Evolutionary conservation across 352 stramenopile species (phyloP).

Genomic region (Globisporangium irregulare): DNA sequence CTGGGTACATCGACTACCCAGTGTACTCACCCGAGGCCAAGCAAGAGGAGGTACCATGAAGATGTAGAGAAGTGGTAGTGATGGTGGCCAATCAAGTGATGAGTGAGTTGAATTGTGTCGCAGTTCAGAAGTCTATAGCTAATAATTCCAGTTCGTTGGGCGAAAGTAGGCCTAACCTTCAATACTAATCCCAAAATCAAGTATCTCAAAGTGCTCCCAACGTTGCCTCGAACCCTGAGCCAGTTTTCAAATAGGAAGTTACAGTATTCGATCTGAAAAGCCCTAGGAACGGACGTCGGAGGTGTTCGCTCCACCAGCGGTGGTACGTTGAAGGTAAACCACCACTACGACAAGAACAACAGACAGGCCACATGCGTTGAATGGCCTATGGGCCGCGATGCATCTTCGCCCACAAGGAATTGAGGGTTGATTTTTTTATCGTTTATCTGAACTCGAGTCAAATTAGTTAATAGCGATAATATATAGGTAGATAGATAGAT

Average conservation of each 20-base stretch:
- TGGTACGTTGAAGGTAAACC: neutral
- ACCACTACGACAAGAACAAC: neutral
- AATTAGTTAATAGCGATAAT: neutral
- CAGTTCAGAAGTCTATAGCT: neutral
- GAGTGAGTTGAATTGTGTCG: neutral
- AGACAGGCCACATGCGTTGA: neutral
- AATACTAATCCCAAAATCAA: neutral
- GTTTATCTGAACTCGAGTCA: neutral
- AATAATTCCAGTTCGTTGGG: neutral
- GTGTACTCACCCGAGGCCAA: neutral
- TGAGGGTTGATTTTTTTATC: neutral
- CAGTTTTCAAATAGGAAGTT: too few relatives aligned
- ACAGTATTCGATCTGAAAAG: too few relatives aligned
- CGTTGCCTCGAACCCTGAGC: neutral
- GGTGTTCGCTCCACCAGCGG: too few relatives aligned
- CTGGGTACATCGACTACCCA: neutral
- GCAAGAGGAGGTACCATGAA: neutral
- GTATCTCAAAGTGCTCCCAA: neutral
- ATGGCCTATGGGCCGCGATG: neutral
- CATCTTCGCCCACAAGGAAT: neutral
- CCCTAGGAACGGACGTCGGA: too few relatives aligned
- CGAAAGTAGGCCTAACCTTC: neutral
- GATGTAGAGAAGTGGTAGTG: too few relatives aligned
- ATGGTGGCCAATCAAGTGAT: too few relatives aligned
- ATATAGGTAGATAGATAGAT: too few relatives aligned